Conservation (phyloP, 805 yeast genomes). For the Hanseniaspora taiwanica region DNA sequence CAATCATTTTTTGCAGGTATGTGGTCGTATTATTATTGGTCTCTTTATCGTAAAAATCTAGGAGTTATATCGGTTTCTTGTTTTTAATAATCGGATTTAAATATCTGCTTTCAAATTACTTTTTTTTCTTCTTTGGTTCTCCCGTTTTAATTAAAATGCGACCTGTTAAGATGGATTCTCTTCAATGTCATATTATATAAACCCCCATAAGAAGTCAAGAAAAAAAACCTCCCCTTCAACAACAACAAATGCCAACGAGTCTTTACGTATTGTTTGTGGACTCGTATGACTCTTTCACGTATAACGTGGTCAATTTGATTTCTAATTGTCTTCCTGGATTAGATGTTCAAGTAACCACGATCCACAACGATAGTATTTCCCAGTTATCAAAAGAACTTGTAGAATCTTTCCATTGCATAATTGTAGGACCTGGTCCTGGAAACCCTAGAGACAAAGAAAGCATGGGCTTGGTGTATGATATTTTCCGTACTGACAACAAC, state of each 20-base stretch:
- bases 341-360: constrained; percentile 21
- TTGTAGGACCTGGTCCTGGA: constrained; percentile 98
- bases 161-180: too few relatives aligned
- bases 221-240: not conserved
- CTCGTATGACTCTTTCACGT: constrained; percentile 92
- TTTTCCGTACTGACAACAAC: constrained; percentile 6
- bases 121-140: too few relatives aligned
- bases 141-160: too few relatives aligned
- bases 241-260: constrained; percentile 5
- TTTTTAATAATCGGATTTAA: too few relatives aligned
- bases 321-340: constrained; percentile 1
- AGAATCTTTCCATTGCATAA: constrained; percentile 52
- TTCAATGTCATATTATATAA: too few relatives aligned
- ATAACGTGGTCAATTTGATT: constrained; percentile 35
- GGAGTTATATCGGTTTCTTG: too few relatives aligned
- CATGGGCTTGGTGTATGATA: constrained; percentile 40
- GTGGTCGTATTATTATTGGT: too few relatives aligned
- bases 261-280: constrained; percentile 39
- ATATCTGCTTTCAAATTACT: too few relatives aligned
- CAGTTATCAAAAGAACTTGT: constrained; percentile 24
- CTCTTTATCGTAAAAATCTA: too few relatives aligned
- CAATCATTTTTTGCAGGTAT: constrained; percentile 44
- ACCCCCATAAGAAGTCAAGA: not conserved
- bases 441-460: constrained; percentile 76
- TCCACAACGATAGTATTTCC: constrained; percentile 26